Evolutionary conservation across 345 rosid genomes (phyloP).

Genomic region (Citrus mangshanensis): DNA sequence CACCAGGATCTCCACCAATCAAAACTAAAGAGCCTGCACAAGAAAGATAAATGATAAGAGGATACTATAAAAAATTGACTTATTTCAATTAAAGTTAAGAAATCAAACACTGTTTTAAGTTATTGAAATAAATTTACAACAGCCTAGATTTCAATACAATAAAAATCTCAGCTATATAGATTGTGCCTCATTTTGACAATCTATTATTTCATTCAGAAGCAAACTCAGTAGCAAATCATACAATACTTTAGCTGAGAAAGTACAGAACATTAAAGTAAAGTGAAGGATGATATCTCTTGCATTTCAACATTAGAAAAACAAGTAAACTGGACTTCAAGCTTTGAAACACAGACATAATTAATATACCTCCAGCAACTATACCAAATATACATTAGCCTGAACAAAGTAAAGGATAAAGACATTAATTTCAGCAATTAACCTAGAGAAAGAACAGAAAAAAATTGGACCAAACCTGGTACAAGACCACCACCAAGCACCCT

Average conservation of each 20-base stretch:
- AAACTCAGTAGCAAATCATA: not conserved
- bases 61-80: not conserved
- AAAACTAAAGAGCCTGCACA: constrained; percentile 75
- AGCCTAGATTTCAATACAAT: not conserved
- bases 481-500: constrained; percentile 97
- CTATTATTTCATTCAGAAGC: not conserved
- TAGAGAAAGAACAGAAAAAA: not conserved
- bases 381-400: not conserved
- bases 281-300: not conserved
- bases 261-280: not conserved
- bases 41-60: not conserved
- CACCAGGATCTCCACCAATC: constrained; percentile 95
- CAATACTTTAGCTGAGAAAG: not conserved
- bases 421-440: constrained; percentile 5
- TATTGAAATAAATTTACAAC: not conserved
- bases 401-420: not conserved
- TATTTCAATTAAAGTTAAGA: not conserved
- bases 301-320: not conserved
- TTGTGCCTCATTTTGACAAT: not conserved
- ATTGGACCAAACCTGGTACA: constrained; percentile 71
- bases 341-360: not conserved
- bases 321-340: not conserved
- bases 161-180: not conserved
- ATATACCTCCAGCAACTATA: not conserved
- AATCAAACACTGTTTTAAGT: not conserved